phyloP scores from a whole-genome alignment of 345 rosid species.

The Bretschneidera sinensis region DNA sequence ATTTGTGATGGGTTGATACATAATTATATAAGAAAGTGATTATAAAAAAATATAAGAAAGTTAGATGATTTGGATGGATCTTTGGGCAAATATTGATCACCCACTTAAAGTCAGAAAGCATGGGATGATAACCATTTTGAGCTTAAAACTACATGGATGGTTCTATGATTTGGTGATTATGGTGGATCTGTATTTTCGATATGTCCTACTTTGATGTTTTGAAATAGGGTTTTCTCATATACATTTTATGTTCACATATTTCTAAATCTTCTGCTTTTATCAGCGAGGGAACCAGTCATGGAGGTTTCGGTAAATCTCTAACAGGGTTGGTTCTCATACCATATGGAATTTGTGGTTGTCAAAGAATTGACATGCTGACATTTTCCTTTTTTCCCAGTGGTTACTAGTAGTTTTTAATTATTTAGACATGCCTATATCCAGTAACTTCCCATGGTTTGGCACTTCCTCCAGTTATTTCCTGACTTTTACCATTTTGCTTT shows the following conservation, averaged over 20 bases:
- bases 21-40: not conserved
- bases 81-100: not conserved
- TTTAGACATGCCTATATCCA: not conserved
- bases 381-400: not conserved
- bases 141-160: not conserved
- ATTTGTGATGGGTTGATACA: not conserved
- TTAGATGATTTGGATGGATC: not conserved
- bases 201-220: too few relatives aligned
- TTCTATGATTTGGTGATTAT: not conserved
- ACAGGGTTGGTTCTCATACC: too few relatives aligned
- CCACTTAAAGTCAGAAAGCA: not conserved
- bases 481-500: not conserved
- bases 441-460: not conserved
- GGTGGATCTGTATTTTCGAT: too few relatives aligned
- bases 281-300: too few relatives aligned
- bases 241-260: not conserved
- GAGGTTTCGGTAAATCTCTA: not conserved
- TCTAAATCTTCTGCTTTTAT: too few relatives aligned
- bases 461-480: not conserved
- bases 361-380: not conserved
- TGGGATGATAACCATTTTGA: not conserved
- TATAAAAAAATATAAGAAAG: too few relatives aligned
- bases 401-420: too few relatives aligned
- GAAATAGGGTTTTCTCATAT: not conserved
- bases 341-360: too few relatives aligned